phyloP scores from a whole-genome alignment of 2,329 filamentous ascomycete species.

The Neonectria neomacrospora region DNA sequence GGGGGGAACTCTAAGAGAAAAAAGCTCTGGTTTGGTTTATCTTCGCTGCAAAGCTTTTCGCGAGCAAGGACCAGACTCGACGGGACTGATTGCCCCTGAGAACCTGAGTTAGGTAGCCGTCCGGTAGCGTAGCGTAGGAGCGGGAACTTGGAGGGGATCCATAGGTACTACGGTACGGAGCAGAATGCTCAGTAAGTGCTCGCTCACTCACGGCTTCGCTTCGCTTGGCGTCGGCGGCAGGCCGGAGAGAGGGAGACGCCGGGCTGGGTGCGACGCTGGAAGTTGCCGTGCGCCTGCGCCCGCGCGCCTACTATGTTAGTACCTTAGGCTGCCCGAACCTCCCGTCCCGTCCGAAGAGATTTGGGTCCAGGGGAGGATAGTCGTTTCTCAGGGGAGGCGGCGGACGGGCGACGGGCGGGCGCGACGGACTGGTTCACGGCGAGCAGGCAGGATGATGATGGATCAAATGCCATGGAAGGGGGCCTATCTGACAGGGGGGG shows the following conservation, averaged over 20 bases:
- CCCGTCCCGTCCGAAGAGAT: neutral
- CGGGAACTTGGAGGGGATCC: slow-evolving; percentile 14
- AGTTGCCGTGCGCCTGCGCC: neutral
- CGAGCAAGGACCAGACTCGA: slow-evolving; percentile 15
- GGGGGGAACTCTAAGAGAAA: neutral
- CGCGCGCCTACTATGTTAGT: too few relatives aligned
- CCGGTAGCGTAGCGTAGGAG: slow-evolving; percentile 33
- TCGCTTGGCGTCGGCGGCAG: slow-evolving; percentile 28
- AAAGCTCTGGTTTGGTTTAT: neutral
- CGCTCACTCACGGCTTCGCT: neutral
- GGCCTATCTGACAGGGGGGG: slow-evolving; percentile 22
- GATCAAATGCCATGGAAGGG: slow-evolving; percentile 10
- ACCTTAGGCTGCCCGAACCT: neutral
- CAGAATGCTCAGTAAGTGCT: slow-evolving; percentile 2
- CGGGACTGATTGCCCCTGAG: slow-evolving; percentile 30
- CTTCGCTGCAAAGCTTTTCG: neutral
- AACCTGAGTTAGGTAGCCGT: slow-evolving; percentile 36
- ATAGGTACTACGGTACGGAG: too few relatives aligned
- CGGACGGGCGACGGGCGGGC: slow-evolving; percentile 8
- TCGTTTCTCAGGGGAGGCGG: neutral
- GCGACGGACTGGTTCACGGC: slow-evolving; percentile 10
- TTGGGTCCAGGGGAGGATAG: neutral
- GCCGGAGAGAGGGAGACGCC: slow-evolving; percentile 13
- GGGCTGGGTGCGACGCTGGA: neutral
- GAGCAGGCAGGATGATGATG: slow-evolving; percentile 4